These are phyloP conservation scores for Gossypium australe DNA, from an alignment of 345 rosid genomes.

Conservation along the genomic window DNA sequence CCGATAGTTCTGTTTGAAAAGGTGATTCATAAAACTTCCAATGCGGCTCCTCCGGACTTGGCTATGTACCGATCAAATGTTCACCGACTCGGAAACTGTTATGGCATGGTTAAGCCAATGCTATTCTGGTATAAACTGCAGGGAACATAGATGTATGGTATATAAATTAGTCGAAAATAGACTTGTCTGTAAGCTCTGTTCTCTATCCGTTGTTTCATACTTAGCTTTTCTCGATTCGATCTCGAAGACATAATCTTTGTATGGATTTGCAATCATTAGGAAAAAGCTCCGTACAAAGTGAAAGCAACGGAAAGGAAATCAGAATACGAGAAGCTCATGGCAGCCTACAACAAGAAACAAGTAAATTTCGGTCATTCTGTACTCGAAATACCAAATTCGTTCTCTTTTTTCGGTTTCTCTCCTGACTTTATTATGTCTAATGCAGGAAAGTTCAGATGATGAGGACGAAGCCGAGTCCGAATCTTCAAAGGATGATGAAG, in stretches of 20 bases:
- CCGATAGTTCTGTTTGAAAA: neutral
- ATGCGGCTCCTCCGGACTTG: neutral
- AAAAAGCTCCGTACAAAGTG: slow-evolving; percentile 81
- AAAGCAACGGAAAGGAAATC: slow-evolving; percentile 74
- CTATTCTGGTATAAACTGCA: slow-evolving; percentile 3
- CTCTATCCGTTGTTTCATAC: neutral
- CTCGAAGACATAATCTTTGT: neutral
- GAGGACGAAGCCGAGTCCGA: slow-evolving; percentile 55
- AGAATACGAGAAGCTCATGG: slow-evolving; percentile 75
- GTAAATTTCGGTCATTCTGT: slow-evolving; percentile 22
- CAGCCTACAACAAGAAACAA: slow-evolving; percentile 75
- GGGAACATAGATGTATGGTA: slow-evolving; percentile 7
- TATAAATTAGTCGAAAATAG: slow-evolving; percentile 8
- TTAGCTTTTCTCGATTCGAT: neutral
- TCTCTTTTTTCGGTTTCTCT: neutral
- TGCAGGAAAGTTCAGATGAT: slow-evolving; percentile 34
- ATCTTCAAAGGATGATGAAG: slow-evolving; percentile 50
- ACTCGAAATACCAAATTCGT: neutral
- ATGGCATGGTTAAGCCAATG: slow-evolving; percentile 11
- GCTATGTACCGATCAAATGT: slow-evolving; percentile 2
- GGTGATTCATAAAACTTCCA: neutral
- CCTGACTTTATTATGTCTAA: neutral
- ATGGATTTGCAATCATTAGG: slow-evolving; percentile 31
- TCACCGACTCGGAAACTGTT: neutral
- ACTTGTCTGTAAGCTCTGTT: slow-evolving; percentile 9